Base-by-base conservation (phyloP, 2,329 filamentous ascomycete species). In the Aspergillus sp. region DNA sequence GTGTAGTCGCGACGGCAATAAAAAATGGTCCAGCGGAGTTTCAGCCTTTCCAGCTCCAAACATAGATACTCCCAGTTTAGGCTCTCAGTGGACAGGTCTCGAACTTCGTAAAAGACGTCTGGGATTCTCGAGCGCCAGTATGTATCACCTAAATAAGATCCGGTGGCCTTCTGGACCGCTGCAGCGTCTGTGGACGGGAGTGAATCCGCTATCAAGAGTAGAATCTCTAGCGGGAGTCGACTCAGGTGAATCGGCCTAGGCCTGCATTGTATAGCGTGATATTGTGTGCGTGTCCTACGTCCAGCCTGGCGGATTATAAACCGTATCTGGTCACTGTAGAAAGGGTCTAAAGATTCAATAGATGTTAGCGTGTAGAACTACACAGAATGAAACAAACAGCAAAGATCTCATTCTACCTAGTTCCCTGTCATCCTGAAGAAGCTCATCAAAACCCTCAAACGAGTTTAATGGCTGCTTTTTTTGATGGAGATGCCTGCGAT, bases 31-130 rank as follows among this genome's bases (percentile, higher is more conserved):
- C 25, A 27, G 25, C 25, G 7, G 7, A 8, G 8, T 27, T 44
- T 44, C 37, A 39, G n/a, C n/a, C n/a, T 41, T 33, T 52, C 25
- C 15, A 52, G 40, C 25, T 52, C 25, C n/a, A 12, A 23, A 23
- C 33, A 40, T n/a, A 52, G 21, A n/a, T 19, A 52, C 3, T 45
- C 40, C 50, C 50, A 52, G 50, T 52, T 25, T 7, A 52, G 50
- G 6, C 15, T 45, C 15, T 52, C 39, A 12, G 14, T 25, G 0
- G 12, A 21, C 14, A 52, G 15, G 6, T 14, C 39, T 17, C 21
- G 4, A 15, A 21, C 27, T 43, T 52, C 50, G 3, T 52, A 40
- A n/a, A 52, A 52, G n/a, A 44, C 7, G 4, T 33, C 23, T 14
- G 27, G 40, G 25, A 35, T 52, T 14, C 40, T 14, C 2, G 50